These are phyloP conservation scores for Saussurea involucrata DNA, from an alignment of 129 eudicot species.

Conservation along the genomic window DNA sequence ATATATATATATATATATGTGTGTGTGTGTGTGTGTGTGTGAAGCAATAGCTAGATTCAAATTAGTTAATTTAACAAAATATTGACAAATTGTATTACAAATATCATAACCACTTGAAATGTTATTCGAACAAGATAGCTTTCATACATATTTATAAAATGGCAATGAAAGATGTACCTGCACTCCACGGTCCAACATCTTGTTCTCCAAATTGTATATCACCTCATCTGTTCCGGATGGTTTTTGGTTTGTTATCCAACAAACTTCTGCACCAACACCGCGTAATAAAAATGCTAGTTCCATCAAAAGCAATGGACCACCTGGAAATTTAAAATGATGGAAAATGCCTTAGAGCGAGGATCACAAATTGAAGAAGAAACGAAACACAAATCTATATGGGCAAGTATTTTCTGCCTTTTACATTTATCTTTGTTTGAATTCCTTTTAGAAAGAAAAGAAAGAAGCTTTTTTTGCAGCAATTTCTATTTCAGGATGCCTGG, in stretches of 20 bases:
- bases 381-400: background rate
- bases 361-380: background rate
- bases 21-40: too few relatives aligned
- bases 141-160: background rate
- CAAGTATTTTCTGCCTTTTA: background rate
- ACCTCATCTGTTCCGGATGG: slow-evolving; percentile 67
- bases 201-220: slow-evolving; percentile 67
- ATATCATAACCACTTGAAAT: background rate
- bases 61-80: background rate
- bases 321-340: slow-evolving; percentile 24
- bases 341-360: background rate
- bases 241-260: slow-evolving; percentile 85
- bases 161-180: slow-evolving; percentile 41
- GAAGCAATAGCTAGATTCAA: background rate
- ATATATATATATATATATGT: too few relatives aligned
- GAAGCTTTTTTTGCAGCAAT: background rate
- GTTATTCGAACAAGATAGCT: background rate
- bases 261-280: slow-evolving; percentile 77
- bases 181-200: slow-evolving; percentile 81
- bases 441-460: background rate
- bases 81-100: background rate
- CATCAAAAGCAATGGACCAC: slow-evolving; percentile 92
- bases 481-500: background rate
- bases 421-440: background rate
- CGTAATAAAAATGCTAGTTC: slow-evolving; percentile 87